These are phyloP conservation scores for Xylariaceae sp. DNA, from an alignment of 2,329 filamentous ascomycete genomes.

Conservation along the genomic window DNA sequence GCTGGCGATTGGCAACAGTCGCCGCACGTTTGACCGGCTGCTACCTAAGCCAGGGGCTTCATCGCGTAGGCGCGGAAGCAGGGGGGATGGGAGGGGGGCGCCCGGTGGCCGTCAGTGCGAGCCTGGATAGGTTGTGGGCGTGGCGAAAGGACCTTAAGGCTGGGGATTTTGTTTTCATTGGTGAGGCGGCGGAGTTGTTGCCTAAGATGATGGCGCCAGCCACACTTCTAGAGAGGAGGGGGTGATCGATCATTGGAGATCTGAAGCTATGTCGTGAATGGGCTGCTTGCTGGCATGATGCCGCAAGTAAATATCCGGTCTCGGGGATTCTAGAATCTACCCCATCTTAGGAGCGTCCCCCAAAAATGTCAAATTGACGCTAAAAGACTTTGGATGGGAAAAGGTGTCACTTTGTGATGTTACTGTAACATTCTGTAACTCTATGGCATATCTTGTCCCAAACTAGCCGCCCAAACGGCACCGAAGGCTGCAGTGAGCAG, in stretches of 20 bases:
- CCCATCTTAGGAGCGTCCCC: too few species aligned
- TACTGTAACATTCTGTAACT: background rate
- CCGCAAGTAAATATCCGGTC: background rate
- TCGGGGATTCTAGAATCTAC: background rate
- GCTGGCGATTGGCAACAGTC: slow-evolving; percentile 83
- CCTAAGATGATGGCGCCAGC: slow-evolving; percentile 46
- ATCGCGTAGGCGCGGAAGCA: slow-evolving; percentile 62
- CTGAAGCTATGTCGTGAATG: too few species aligned
- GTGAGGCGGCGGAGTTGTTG: slow-evolving; percentile 52
- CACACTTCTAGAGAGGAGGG: slow-evolving; percentile 14
- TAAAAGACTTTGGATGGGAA: background rate
- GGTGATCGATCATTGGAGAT: too few species aligned
- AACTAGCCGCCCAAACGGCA: slow-evolving; percentile 29
- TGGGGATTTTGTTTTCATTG: slow-evolving; percentile 55
- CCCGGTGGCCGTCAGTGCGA: slow-evolving; percentile 78
- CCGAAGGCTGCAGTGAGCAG: slow-evolving; percentile 33
- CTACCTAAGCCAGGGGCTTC: too few species aligned
- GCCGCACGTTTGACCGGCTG: slow-evolving; percentile 75
- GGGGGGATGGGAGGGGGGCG: too few species aligned
- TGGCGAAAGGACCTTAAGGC: slow-evolving; percentile 43
- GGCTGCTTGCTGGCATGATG: background rate
- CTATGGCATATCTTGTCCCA: slow-evolving; percentile 33
- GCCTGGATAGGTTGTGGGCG: slow-evolving; percentile 49
- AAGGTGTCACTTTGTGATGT: background rate
- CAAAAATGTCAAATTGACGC: background rate